Evolutionary conservation across 2,329 filamentous ascomycete species (phyloP), one percentile per base, ranked within the genome.

Genomic region (Akanthomyces uredinophilus): DNA sequence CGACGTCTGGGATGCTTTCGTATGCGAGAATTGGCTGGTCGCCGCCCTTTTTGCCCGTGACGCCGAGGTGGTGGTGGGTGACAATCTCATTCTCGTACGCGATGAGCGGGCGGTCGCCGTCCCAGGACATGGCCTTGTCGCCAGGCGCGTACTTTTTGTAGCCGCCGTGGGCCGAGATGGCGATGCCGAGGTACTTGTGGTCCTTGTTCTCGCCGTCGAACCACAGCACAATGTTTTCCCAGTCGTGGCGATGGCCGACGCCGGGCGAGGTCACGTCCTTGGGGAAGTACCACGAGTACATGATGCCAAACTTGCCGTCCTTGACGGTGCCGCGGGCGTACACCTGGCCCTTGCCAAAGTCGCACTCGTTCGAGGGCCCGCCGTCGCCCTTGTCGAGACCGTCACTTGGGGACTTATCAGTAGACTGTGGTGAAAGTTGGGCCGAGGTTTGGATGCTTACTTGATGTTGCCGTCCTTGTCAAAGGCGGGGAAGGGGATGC

Each of bases 21-120:
- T 75, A 78, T 6, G 74, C 75, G 64, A 78, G 69, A 47, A 79
- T 64, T 2, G 76, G 75, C 70, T 77, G 75, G 62, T 70, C 67
- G 22, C 74, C 72, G 43, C 76, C 76, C 43, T 70, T 65, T 18
- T 66, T 69, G 41, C 60, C 65, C 6, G 74, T 77, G 49, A 73
- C 69, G 46, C 71, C 70, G 44, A 74, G 71, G 52, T 72, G 67
- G 66, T 78, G 76, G 68, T 78, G 67, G 49, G 69, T 47, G 49
- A 72, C 71, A 63, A 66, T 73, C 61, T 47, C 63, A 65, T 67
- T 73, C 57, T 62, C 70, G 65, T 75, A 75, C 51, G 67, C 65
- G 57, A 74, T 66, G 60, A 68, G 68, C n/a, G 72, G 68, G n/a
- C 68, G 65, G 13, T 65, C 68, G 60, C 68, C 69, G 57, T 68